Percentiles rank a stretch among this genome's conserved stretches.
Evolutionary conservation across 2,329 filamentous ascomycete species (phyloP).

Genomic region (Immersiporthe knoxdaviesiana): DNA sequence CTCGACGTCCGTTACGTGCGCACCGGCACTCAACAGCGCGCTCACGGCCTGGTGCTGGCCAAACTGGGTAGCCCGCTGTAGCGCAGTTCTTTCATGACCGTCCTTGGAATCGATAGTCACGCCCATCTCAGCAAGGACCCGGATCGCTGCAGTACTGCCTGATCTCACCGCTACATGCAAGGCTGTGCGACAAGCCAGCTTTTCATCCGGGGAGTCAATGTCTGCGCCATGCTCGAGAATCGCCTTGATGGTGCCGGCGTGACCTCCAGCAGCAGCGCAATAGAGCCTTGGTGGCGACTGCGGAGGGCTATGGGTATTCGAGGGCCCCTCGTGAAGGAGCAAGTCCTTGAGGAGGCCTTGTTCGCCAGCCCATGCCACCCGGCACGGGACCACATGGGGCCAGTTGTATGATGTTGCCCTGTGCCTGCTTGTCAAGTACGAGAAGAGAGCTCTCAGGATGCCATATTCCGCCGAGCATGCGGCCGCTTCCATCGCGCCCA

Average conservation of each 20-base stretch:
- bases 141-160: not conserved
- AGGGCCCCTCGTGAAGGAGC: not conserved
- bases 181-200: not conserved
- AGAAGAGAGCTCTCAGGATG: not conserved
- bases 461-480: not conserved
- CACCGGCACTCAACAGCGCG: not conserved
- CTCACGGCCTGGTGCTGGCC: not conserved
- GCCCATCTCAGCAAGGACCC: not conserved
- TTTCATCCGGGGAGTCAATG: not conserved
- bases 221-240: not conserved
- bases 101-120: not conserved
- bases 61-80: not conserved
- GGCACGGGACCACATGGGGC: not conserved
- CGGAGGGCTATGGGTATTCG: not conserved
- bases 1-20: not conserved
- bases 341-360: not conserved
- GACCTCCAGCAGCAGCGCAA: constrained; percentile 1
- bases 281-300: not conserved
- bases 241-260: not conserved
- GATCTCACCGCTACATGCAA: not conserved
- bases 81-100: not conserved
- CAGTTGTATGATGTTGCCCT: not conserved
- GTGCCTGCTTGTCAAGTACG: not conserved
- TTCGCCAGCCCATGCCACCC: not conserved
- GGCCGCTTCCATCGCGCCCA: not conserved